Percentiles rank a stretch among this genome's conserved stretches.
These are phyloP conservation scores for Pichia paraexigua DNA, from an alignment of 805 yeast genomes.

Conservation along the genomic window DNA sequence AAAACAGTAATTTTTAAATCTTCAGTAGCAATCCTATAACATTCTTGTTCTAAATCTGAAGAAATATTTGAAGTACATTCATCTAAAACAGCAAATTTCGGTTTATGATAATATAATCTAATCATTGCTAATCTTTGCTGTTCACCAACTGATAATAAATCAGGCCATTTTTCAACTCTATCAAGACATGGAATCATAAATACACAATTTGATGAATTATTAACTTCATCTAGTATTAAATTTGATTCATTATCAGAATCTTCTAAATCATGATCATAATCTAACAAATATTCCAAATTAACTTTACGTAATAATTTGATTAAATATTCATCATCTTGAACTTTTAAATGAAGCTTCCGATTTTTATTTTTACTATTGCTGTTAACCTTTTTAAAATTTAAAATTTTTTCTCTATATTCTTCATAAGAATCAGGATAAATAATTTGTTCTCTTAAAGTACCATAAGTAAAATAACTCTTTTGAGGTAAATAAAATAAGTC, in stretches of 20 bases:
- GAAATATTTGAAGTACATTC: conserved; percentile 95
- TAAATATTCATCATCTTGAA: conserved; percentile 39
- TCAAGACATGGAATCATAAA: conserved; percentile 45
- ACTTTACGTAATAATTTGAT: conserved; percentile 46
- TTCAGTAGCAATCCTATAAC: conserved; percentile 74
- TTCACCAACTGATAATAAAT: conserved; percentile 81
- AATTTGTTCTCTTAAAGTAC: conserved; percentile 78
- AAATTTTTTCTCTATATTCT: conserved; percentile 37
- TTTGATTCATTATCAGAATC: conserved; percentile 11
- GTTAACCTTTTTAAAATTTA: conserved; percentile 21
- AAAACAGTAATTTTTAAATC: conserved; percentile 69
- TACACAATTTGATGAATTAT: conserved; percentile 1
- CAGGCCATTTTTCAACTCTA: conserved; percentile 74
- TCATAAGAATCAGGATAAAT: conserved; percentile 75
- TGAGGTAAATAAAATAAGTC: conserved; percentile 87
- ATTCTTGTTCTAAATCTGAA: conserved; percentile 80
- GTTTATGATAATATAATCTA: conserved; percentile 81
- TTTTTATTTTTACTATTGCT: conserved; percentile 8
- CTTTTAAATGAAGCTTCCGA: conserved; percentile 13
- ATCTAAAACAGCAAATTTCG: conserved; percentile 89
- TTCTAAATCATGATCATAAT: conserved; percentile 18
- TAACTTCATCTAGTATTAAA: neutral
- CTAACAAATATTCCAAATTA: conserved; percentile 50
- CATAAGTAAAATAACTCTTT: conserved; percentile 77
- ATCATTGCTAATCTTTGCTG: conserved; percentile 94